These are phyloP conservation scores for Hibiscus trionum DNA, from an alignment of 345 rosid species.

Conservation along the genomic window DNA sequence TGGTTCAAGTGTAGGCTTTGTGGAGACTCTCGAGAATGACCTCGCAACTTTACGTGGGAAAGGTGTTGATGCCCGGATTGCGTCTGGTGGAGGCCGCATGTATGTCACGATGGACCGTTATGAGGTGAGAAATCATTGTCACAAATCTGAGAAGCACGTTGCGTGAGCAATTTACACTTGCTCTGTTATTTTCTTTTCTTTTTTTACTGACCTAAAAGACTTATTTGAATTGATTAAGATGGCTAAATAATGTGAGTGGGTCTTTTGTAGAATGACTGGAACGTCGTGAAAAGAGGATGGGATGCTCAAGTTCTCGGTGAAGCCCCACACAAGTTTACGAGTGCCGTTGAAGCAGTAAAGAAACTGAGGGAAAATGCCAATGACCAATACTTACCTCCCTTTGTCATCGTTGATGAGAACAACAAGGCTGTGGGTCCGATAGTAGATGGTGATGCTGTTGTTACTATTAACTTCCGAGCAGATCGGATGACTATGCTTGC, in stretches of 20 bases:
- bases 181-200: background rate
- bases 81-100: constrained; percentile 99
- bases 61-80: constrained; percentile 83
- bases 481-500: constrained; percentile 97
- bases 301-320: constrained; percentile 99
- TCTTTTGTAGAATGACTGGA: constrained; percentile 75
- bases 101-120: constrained; percentile 93
- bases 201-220: background rate
- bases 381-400: constrained; percentile 89
- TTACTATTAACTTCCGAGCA: constrained; percentile 86
- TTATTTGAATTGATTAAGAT: background rate
- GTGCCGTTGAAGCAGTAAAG: constrained; percentile 82
- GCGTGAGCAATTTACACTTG: background rate
- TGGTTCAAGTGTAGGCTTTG: constrained; percentile 83
- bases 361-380: constrained; percentile 67
- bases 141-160: background rate
- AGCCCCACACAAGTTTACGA: constrained; percentile 82
- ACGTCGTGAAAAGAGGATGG: constrained; percentile 93
- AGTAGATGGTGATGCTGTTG: constrained; percentile 93
- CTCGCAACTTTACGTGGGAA: constrained; percentile 50
- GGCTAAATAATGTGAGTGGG: constrained; percentile 1
- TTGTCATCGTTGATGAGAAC: constrained; percentile 73
- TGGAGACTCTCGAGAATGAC: constrained; percentile 77
- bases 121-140: constrained; percentile 41
- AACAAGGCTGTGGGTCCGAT: constrained; percentile 85